These are phyloP conservation scores for Nakataea oryzae DNA, from an alignment of 2,329 filamentous ascomycete species.

Conservation along the genomic window DNA sequence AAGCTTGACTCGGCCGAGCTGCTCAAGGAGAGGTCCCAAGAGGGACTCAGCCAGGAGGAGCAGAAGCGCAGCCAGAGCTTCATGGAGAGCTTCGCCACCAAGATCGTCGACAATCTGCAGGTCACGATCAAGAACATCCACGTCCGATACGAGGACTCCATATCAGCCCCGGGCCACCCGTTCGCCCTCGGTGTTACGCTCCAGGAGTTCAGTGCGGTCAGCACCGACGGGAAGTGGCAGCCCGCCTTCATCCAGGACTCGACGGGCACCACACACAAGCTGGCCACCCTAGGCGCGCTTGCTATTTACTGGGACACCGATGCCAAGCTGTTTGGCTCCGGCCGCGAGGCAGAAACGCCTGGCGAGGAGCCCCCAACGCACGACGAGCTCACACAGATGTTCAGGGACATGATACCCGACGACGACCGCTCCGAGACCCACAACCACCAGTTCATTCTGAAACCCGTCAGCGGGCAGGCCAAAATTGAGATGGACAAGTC, in stretches of 20 bases:
- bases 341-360: constrained; percentile 56
- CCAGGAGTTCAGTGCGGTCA: constrained; percentile 93
- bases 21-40: constrained; percentile 82
- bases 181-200: constrained; percentile 89
- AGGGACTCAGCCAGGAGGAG: constrained; percentile 88
- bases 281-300: constrained; percentile 80
- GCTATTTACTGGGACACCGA: constrained; percentile 99
- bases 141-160: constrained; percentile 93
- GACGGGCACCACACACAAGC: constrained; percentile 75
- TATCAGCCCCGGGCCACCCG: constrained; percentile 88
- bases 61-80: constrained; percentile 98
- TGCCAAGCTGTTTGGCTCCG: constrained; percentile 69
- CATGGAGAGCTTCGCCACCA: constrained; percentile 85
- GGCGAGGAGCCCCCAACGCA: constrained; percentile 56
- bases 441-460: constrained; percentile 85
- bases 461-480: constrained; percentile 88
- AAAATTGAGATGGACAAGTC: constrained; percentile 94
- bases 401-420: constrained; percentile 71
- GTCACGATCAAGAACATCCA: constrained; percentile 98
- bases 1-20: constrained; percentile 95
- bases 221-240: constrained; percentile 89
- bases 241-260: constrained; percentile 93
- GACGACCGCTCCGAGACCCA: constrained; percentile 35
- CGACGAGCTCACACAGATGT: constrained; percentile 64
- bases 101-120: constrained; percentile 97